Percentiles rank a stretch among this genome's conserved stretches.
These are phyloP conservation scores for Pilatotrama ljubarskyi DNA, from an alignment of 768 basidiomycete genomes.

Conservation along the genomic window DNA sequence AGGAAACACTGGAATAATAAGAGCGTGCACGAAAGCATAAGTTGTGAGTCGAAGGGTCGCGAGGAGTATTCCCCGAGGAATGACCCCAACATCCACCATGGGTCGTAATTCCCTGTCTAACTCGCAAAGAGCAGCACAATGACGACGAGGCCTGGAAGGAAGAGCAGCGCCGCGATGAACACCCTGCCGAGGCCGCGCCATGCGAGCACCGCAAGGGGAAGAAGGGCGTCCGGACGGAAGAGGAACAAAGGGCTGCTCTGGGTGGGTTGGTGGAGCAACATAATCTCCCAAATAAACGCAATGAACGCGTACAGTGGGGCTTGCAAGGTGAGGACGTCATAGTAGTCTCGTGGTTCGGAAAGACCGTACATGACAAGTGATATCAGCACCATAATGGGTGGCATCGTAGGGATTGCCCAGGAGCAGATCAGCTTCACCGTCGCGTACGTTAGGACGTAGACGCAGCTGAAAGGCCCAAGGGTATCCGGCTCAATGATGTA, in stretches of 20 bases:
- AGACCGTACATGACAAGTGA: conserved; percentile 38
- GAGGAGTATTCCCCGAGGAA: conserved; percentile 14
- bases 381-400: conserved; percentile 40
- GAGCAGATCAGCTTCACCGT: conserved; percentile 37
- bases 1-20: conserved; percentile 37
- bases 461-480: conserved; percentile 31
- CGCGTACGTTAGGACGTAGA: conserved; percentile 41
- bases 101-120: conserved; percentile 45
- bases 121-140: conserved; percentile 46
- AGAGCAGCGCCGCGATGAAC: conserved; percentile 45
- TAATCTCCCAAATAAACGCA: conserved; percentile 41
- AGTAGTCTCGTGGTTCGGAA: conserved; percentile 45
- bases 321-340: conserved; percentile 41
- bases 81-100: conserved; percentile 6
- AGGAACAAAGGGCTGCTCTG: conserved; percentile 48
- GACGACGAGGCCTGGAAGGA: conserved; percentile 48
- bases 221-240: conserved; percentile 35
- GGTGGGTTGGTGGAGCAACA: conserved; percentile 47
- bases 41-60: conserved; percentile 50
- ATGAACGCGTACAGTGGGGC: conserved; percentile 40
- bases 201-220: conserved; percentile 50
- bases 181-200: conserved; percentile 38
- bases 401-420: conserved; percentile 35
- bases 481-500: conserved; percentile 16
- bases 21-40: conserved; percentile 38